A percentile compares a stretch with the other conserved stretches of the same genome.
Conservation (phyloP, 768 basidiomycete genomes). For the Hygrophoropsis aurantiaca region DNA sequence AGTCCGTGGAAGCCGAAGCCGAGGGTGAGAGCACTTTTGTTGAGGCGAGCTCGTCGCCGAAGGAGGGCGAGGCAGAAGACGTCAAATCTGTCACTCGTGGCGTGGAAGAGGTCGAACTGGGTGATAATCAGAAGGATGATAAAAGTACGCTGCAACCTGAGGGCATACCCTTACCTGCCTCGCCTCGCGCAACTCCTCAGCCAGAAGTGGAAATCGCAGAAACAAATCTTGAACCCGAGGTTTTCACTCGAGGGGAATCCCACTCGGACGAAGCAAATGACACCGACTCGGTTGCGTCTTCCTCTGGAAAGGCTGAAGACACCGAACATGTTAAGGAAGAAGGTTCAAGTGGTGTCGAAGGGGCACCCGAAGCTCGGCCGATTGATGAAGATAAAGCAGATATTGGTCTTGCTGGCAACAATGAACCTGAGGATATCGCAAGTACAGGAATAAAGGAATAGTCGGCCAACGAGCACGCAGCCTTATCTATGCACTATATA, state of each 20-base stretch:
- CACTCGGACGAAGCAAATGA: conserved; percentile 7
- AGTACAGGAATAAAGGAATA: not conserved
- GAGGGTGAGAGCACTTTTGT: conserved; percentile 24
- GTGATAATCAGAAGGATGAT: conserved; percentile 31
- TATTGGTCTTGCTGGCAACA: not conserved
- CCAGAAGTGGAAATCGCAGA: conserved; percentile 11
- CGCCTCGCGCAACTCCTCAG: conserved; percentile 27
- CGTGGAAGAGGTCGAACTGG: conserved; percentile 67
- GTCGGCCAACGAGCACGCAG: not conserved
- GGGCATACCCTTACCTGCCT: conserved; percentile 38
- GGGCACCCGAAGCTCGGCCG: conserved; percentile 6
- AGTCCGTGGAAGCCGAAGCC: conserved; percentile 34
- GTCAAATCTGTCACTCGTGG: conserved; percentile 74
- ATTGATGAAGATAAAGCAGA: conserved; percentile 3
- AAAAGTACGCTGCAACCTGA: conserved; percentile 23
- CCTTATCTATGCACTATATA: conserved; percentile 2
- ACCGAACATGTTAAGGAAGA: conserved; percentile 6
- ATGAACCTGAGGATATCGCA: not conserved
- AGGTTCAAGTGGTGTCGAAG: not conserved
- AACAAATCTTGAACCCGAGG: conserved; percentile 7
- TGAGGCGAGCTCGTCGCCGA: conserved; percentile 20
- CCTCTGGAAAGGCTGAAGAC: conserved; percentile 7
- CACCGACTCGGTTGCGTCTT: conserved; percentile 23
- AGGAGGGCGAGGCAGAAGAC: conserved; percentile 44
- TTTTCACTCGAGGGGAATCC: conserved; percentile 7